A percentile compares a stretch with the other conserved stretches of the same genome.
phyloP scores from a whole-genome alignment of 805 yeast species.

The Lipomyces orientalis region DNA sequence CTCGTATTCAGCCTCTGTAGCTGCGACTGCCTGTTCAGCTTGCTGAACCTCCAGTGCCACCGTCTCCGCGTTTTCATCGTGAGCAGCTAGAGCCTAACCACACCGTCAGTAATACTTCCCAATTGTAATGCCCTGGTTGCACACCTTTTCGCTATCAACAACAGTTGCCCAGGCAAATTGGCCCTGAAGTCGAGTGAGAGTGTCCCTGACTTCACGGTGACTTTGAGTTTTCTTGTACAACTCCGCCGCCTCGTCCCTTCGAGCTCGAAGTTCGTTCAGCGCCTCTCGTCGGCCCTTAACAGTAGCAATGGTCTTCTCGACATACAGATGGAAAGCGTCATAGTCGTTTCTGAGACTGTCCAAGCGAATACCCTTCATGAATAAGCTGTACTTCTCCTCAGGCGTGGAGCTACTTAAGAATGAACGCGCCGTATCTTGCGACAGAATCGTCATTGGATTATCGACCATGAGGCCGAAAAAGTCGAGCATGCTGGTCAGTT shows the following conservation, averaged over 20 bases:
- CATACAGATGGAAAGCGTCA: conserved; percentile 49
- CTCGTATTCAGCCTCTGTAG: neutral
- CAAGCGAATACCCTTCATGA: conserved; percentile 79
- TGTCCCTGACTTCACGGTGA: conserved; percentile 22
- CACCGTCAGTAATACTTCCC: neutral
- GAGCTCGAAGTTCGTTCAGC: conserved; percentile 49
- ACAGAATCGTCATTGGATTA: conserved; percentile 89
- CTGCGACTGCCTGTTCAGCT: conserved; percentile 13
- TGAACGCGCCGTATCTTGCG: conserved; percentile 92
- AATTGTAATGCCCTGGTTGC: neutral
- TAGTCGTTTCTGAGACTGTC: conserved; percentile 59
- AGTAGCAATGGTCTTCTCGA: conserved; percentile 47
- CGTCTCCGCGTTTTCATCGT: conserved; percentile 2
- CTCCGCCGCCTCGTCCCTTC: conserved; percentile 46
- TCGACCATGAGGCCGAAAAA: conserved; percentile 78
- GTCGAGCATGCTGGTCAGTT: conserved; percentile 69
- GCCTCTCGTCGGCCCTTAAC: conserved; percentile 43
- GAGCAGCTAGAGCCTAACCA: neutral
- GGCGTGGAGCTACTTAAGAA: conserved; percentile 81
- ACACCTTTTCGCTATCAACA: conserved; percentile 16
- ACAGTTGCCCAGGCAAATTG: conserved; percentile 37
- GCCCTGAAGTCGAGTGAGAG: conserved; percentile 12
- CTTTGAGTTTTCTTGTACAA: conserved; percentile 27
- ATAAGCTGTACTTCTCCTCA: conserved; percentile 70
- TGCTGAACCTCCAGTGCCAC: conserved; percentile 38